Base-by-base conservation (phyloP, 108 stramenopile genomes). In the Cyclotella sp. region DNA sequence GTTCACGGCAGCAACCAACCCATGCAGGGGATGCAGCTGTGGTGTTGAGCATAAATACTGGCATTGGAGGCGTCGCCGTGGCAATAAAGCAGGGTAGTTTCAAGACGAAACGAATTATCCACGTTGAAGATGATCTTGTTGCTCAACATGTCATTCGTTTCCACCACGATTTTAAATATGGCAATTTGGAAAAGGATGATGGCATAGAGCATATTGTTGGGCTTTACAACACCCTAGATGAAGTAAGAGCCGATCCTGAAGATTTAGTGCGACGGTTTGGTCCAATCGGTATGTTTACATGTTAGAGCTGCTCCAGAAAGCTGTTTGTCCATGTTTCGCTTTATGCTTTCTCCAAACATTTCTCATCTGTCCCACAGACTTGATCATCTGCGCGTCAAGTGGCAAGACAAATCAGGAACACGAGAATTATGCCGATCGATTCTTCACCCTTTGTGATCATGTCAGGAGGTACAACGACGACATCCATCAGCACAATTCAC, bases 81-180 rank as follows among this genome's bases (percentile, higher is more conserved):
- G 63, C 77, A 26, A 27, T 78, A 47, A 78, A 78, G 57, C 52
- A 63, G 18, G 28, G 66, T 28, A 47, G 59, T 14, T 43, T 79
- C 44, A 22, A 60, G 46, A 40, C 34, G 22, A 47, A 78, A 24
- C 30, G 59, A 52, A 75, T 89, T 15, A 73, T 89, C 51, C 84
- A 85, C 63, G 86, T 87, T 9, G 88, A 89, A 78, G 46, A 70
- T 54, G 86, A 89, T 65, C 63, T 42, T 18, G 79, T 89, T 29
- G 69, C 82, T 26, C 85, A 74, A 44, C 77, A 80, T 59, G 88
- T 87, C 1, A 77, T 73, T 44, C 55, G 78, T n/a, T 62, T 54
- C 3, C 79, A 77, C 62, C 86, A 89, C 68, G 82, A 80, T 49
- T 72, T 52, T 9, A 21, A 13, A 16, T 84, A 81, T 30, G 71